These are phyloP conservation scores for Liquidambar formosana DNA, from an alignment of 164 flowering plant genomes.

Conservation along the genomic window DNA sequence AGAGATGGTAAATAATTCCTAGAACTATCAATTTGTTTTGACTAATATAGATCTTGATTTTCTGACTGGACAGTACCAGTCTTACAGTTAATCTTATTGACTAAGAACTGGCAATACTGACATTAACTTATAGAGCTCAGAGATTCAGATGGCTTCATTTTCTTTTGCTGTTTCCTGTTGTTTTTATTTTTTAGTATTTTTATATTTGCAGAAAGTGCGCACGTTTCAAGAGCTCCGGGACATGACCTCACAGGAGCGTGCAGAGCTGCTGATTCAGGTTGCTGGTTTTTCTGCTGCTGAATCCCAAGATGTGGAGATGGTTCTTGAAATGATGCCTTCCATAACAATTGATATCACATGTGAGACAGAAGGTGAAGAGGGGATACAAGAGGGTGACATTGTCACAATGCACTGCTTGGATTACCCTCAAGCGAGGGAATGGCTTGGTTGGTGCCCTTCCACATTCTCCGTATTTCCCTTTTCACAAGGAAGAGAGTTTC, in stretches of 20 bases:
- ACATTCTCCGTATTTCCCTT: slow-evolving; percentile 68
- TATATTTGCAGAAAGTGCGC: slow-evolving; percentile 54
- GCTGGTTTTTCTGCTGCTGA: slow-evolving; percentile 59
- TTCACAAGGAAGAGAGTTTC: slow-evolving; percentile 69
- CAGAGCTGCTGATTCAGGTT: slow-evolving; percentile 46
- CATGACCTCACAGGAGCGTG: slow-evolving; percentile 51
- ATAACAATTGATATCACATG: slow-evolving; percentile 51
- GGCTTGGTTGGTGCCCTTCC: slow-evolving; percentile 64
- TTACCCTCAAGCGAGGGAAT: slow-evolving; percentile 51
- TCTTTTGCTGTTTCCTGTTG: too few species aligned
- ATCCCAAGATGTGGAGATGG: slow-evolving; percentile 56
- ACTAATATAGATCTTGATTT: too few species aligned
- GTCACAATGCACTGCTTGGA: slow-evolving; percentile 73
- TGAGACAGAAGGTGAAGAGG: slow-evolving; percentile 77
- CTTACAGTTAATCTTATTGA: too few species aligned
- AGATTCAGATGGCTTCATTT: not conserved
- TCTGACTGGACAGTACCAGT: too few species aligned
- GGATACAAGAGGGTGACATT: slow-evolving; percentile 73
- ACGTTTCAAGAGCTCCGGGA: slow-evolving; percentile 58
- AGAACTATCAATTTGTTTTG: too few species aligned
- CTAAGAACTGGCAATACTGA: too few species aligned
- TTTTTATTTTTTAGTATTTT: not conserved
- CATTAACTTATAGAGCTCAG: not conserved
- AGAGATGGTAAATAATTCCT: too few species aligned
- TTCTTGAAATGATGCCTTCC: slow-evolving; percentile 66